Conservation (phyloP, 2,329 filamentous ascomycete genomes). For the Ophiostoma tasmaniense region DNA sequence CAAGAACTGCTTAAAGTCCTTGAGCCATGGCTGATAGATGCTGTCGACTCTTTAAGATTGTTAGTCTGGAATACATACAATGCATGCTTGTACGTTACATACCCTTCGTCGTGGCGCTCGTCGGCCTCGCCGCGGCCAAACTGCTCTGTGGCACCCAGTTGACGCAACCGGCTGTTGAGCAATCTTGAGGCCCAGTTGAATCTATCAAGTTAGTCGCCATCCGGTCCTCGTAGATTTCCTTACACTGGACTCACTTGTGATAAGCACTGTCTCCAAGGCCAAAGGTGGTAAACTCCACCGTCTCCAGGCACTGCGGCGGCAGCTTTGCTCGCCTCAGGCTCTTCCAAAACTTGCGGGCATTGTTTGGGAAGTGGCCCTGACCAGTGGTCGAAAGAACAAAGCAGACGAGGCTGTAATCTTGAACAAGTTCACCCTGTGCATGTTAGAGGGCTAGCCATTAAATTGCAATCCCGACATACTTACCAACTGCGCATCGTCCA, state of each 20-base stretch:
- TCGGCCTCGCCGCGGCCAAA: slow-evolving; percentile 79
- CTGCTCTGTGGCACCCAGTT: slow-evolving; percentile 72
- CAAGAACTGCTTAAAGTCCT: slow-evolving; percentile 57
- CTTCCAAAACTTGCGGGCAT: slow-evolving; percentile 77
- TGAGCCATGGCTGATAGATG: slow-evolving; percentile 69
- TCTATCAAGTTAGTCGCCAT: slow-evolving; percentile 33
- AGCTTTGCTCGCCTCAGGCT: slow-evolving; percentile 72
- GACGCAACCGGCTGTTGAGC: slow-evolving; percentile 71
- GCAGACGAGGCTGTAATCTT: slow-evolving; percentile 50
- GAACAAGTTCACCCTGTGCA: slow-evolving; percentile 39
- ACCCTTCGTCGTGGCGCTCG: slow-evolving; percentile 90
- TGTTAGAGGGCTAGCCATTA: neutral
- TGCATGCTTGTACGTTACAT: slow-evolving; percentile 25
- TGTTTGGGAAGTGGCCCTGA: slow-evolving; percentile 85
- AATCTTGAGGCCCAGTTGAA: slow-evolving; percentile 93
- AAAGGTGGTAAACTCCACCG: slow-evolving; percentile 72
- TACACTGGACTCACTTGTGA: slow-evolving; percentile 50
- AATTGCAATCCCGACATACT: slow-evolving; percentile 26
- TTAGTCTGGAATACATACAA: neutral
- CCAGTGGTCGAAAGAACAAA: slow-evolving; percentile 88
- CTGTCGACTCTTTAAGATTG: slow-evolving; percentile 60
- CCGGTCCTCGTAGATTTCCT: slow-evolving; percentile 18
- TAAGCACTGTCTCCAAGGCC: slow-evolving; percentile 94
- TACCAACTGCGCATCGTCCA: slow-evolving; percentile 70
- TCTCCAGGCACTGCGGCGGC: slow-evolving; percentile 57